A percentile compares a stretch with the other conserved stretches of the same genome.
phyloP scores from a whole-genome alignment of 2,329 filamentous ascomycete genomes.

The Karstenula rhodostoma region DNA sequence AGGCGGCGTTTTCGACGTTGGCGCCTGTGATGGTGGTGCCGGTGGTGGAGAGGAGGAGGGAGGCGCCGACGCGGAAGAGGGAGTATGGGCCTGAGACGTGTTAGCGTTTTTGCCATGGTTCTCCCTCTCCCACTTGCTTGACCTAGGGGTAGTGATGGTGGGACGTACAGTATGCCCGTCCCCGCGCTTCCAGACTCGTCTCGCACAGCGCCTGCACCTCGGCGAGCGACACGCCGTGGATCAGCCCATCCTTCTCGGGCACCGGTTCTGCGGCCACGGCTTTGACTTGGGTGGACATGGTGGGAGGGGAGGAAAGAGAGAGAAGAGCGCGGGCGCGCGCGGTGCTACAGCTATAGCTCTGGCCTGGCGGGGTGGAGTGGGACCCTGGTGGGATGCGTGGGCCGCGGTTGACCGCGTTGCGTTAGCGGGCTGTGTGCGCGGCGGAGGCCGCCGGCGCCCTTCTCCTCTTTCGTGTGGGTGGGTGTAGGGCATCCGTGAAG shows the following conservation, averaged over 20 bases:
- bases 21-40: slow-evolving; percentile 73
- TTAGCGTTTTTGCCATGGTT: too few species aligned
- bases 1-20: slow-evolving; percentile 84
- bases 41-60: slow-evolving; percentile 64
- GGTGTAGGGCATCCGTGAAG: too few species aligned
- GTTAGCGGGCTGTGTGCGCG: neutral
- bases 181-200: slow-evolving; percentile 75
- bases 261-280: slow-evolving; percentile 35
- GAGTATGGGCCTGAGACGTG: slow-evolving; percentile 77
- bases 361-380: neutral
- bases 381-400: neutral
- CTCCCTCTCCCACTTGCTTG: too few species aligned
- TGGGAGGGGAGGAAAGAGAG: slow-evolving; percentile 33
- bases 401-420: slow-evolving; percentile 9
- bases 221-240: slow-evolving; percentile 63
- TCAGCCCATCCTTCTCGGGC: slow-evolving; percentile 52
- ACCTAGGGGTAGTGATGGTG: too few species aligned
- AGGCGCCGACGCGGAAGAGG: slow-evolving; percentile 87
- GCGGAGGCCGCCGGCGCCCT: neutral
- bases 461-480: too few species aligned
- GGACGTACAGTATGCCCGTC: slow-evolving; percentile 79
- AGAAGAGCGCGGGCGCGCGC: neutral
- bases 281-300: slow-evolving; percentile 47
- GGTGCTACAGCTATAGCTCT: slow-evolving; percentile 13
- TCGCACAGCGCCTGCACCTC: slow-evolving; percentile 72